Evolutionary conservation across 2,329 filamentous ascomycete genomes (phyloP).

Genomic region (Fusarium temperatum): DNA sequence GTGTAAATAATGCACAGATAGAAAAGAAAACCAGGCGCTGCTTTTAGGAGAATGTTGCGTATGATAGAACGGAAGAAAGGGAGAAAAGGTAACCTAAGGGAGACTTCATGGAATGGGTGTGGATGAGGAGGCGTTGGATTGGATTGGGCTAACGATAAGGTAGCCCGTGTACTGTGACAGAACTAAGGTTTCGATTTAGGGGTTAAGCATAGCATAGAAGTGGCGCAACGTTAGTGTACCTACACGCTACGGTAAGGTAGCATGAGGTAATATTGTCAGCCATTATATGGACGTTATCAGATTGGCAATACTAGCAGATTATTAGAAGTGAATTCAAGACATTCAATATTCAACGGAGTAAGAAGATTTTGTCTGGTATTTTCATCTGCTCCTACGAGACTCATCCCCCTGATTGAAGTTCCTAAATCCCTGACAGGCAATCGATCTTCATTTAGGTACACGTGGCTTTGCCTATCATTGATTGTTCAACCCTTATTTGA

Average conservation of each 20-base stretch:
- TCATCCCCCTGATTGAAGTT: background rate
- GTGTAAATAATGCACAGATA: slow-evolving; percentile 4
- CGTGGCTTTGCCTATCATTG: slow-evolving; percentile 3
- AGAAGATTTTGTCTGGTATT: background rate
- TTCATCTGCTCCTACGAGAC: background rate
- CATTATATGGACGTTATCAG: background rate
- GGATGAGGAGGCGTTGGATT: slow-evolving; percentile 27
- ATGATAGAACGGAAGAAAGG: slow-evolving; percentile 15
- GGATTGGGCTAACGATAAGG: background rate
- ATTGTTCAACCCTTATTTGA: background rate
- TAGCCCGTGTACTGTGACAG: slow-evolving; percentile 1
- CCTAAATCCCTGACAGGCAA: background rate
- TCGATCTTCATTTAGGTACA: background rate
- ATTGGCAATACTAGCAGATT: background rate
- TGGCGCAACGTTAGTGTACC: slow-evolving; percentile 14
- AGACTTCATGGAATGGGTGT: slow-evolving; percentile 30
- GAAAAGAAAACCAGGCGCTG: slow-evolving; percentile 12
- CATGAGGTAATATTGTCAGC: background rate
- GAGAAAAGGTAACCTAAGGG: slow-evolving; percentile 21
- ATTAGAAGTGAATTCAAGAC: background rate
- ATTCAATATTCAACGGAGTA: slow-evolving; percentile 5
- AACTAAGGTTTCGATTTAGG: slow-evolving; percentile 26
- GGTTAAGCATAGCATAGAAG: slow-evolving; percentile 9
- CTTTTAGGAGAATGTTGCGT: slow-evolving; percentile 22
- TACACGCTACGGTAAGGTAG: background rate